Percentiles rank a stretch among this genome's conserved stretches.
Conservation (phyloP, 768 basidiomycete species). For the Phylloporus sp. region DNA sequence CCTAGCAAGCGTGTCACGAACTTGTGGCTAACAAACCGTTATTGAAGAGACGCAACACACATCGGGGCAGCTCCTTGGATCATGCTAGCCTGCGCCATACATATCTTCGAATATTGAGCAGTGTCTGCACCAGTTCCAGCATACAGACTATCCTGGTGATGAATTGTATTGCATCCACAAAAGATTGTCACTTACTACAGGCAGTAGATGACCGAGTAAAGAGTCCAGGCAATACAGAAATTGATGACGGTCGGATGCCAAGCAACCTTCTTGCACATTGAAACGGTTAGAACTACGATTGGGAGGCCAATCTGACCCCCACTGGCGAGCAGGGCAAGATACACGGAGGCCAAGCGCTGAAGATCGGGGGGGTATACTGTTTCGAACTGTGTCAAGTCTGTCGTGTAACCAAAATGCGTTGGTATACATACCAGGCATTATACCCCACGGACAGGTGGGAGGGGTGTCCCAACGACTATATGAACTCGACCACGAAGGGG, state of each 20-base stretch:
- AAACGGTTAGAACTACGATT: conserved; percentile 43
- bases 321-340: conserved; percentile 44
- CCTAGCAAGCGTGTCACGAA: conserved; percentile 27
- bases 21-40: neutral
- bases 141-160: conserved; percentile 31
- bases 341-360: conserved; percentile 34
- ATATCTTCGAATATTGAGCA: conserved; percentile 35
- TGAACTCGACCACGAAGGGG: neutral
- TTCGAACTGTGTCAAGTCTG: neutral
- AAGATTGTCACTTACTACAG: conserved; percentile 41
- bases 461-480: neutral
- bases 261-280: conserved; percentile 38
- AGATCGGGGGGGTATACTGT: conserved; percentile 20
- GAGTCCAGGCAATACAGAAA: conserved; percentile 52
- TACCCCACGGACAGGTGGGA: neutral
- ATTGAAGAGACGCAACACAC: conserved; percentile 31
- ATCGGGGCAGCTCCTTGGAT: conserved; percentile 51
- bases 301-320: conserved; percentile 55
- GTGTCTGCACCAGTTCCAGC: conserved; percentile 20
- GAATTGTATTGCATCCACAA: conserved; percentile 2
- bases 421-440: conserved; percentile 17
- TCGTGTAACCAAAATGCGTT: neutral
- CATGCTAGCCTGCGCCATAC: conserved; percentile 50
- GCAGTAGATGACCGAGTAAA: conserved; percentile 51
- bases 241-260: conserved; percentile 54